Evolutionary conservation across 345 rosid species (phyloP).

Genomic region (Iberis pinnata): DNA sequence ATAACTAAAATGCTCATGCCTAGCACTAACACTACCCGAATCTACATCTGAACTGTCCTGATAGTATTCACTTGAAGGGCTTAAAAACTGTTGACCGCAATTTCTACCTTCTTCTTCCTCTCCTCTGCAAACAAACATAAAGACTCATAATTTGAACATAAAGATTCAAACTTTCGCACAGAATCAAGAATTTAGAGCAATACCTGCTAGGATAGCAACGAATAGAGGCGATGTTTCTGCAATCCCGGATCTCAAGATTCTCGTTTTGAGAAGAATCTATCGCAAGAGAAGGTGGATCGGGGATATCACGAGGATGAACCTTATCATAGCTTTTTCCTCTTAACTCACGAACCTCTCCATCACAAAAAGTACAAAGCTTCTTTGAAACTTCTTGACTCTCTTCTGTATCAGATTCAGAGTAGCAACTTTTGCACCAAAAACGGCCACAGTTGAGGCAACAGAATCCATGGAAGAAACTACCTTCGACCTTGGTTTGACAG

Average conservation of each 20-base stretch:
- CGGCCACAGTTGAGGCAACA: constrained; percentile 58
- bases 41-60: constrained; percentile 66
- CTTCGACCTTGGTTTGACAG: constrained; percentile 35
- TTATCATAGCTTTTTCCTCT: constrained; percentile 55
- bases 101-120: constrained; percentile 67
- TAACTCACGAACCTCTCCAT: constrained; percentile 33
- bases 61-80: constrained; percentile 61
- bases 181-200: background rate
- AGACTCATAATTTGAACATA: background rate
- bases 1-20: constrained; percentile 36
- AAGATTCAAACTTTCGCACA: background rate
- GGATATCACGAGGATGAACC: constrained; percentile 72
- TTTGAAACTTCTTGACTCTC: constrained; percentile 18
- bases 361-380: constrained; percentile 60
- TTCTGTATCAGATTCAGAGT: constrained; percentile 12
- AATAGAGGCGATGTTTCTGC: constrained; percentile 45
- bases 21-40: constrained; percentile 73
- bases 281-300: constrained; percentile 45
- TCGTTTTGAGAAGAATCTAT: constrained; percentile 33
- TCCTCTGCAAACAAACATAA: constrained; percentile 41
- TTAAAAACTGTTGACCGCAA: constrained; percentile 47
- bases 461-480: constrained; percentile 31
- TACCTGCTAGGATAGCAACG: constrained; percentile 61
- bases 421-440: constrained; percentile 51
- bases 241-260: constrained; percentile 43